Evolutionary conservation across 495 filamentous ascomycete species (phyloP), one percentile per base, ranked within the genome.

Genomic region (Penicillium desertorum): DNA sequence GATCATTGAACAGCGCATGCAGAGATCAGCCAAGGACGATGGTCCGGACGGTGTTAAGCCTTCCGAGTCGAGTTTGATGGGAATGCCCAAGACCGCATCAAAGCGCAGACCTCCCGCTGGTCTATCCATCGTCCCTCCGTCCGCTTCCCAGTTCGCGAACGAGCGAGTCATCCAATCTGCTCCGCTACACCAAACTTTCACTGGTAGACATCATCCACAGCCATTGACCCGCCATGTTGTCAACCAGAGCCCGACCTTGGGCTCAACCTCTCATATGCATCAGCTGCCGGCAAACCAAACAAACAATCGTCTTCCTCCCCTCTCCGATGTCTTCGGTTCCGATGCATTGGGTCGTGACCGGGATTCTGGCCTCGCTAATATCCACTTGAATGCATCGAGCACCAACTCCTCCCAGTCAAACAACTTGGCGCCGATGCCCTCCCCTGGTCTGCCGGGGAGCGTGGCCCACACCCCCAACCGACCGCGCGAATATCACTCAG

Each of bases 141-240:
- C 92, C n/a, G 91, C 95, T 60, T 85, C 92, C 54, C 90, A 95
- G 45, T 98, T 98, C 64, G 92, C 94, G 50, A 87, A 94, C 66
- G 94, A 98, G 75, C 82, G 94, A 54, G 92, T 98, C 29, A 93
- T 98, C 54, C 94, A 98, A 74, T 98, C 94, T 5, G 94, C 94
- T 3, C 94, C 94, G 14, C 79, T 98, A n/a, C 83, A 96, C 65
- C 92, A 96, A 70, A 92, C 90, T 14, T 98, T 98, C 71, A 96
- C 94, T 14, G 93, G 94, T 44, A 83, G 90, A 57, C 88, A 93
- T 62, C 86, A 91, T 62, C 84, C 90, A 14, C 88, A 90, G 62
- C 89, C 89, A 1, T 76, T 89, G 63, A 91, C 88, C 34, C 86
- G 92, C 51, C 91, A 96, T 70, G 78, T 91, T 50, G 84, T 86